Evolutionary conservation across 768 basidiomycete species (phyloP).

Genomic region (Antrodiella citrinella): DNA sequence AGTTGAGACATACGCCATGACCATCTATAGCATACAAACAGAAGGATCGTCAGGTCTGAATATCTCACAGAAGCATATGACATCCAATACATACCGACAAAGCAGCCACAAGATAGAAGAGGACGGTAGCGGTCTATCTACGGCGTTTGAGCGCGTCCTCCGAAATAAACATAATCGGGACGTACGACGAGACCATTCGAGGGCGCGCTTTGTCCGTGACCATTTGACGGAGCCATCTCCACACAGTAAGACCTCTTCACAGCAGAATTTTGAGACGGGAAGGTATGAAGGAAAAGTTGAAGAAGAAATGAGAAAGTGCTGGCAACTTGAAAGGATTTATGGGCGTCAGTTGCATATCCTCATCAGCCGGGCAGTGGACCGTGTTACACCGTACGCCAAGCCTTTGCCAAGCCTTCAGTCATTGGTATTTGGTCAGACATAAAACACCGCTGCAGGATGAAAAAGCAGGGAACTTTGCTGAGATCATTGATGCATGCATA

Average conservation of each 20-base stretch:
- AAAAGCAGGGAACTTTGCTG: constrained; percentile 9
- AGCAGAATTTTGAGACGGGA: constrained; percentile 1
- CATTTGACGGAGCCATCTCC: constrained; percentile 3
- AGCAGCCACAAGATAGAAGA: constrained; percentile 86
- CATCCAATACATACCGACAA: constrained; percentile 60
- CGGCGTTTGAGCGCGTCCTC: neutral
- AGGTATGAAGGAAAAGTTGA: neutral
- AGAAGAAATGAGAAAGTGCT: neutral
- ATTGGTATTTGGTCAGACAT: too few relatives aligned
- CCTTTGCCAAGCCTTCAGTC: neutral
- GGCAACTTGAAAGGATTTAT: neutral
- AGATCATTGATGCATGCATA: neutral
- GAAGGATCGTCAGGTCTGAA: neutral
- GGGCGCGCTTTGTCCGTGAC: constrained; percentile 21
- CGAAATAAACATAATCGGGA: constrained; percentile 9
- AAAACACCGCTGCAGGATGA: too few relatives aligned
- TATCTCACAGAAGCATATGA: too few relatives aligned
- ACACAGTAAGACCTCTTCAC: neutral
- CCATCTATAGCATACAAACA: constrained; percentile 51
- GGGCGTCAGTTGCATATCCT: neutral
- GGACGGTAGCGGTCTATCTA: constrained; percentile 59
- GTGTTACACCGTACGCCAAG: neutral
- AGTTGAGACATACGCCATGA: constrained; percentile 74
- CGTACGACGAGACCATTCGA: constrained; percentile 41
- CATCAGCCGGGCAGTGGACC: neutral